A percentile compares a stretch with the other conserved stretches of the same genome.
These are phyloP conservation scores for Liriodendron chinense DNA, from an alignment of 164 flowering plant genomes.

Conservation along the genomic window DNA sequence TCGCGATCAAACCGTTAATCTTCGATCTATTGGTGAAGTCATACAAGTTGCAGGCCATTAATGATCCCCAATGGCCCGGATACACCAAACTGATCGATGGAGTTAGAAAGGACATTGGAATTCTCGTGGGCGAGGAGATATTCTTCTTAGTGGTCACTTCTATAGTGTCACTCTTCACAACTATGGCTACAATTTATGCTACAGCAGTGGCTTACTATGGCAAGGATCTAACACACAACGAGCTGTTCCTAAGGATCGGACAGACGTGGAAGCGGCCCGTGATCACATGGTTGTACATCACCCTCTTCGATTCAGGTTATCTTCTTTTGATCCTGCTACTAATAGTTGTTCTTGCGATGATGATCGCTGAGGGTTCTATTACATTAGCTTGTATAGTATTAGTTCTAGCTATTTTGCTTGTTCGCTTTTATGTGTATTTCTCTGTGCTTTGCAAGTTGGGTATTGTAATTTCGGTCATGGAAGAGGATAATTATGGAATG, in stretches of 20 bases:
- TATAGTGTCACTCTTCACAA: too few species aligned
- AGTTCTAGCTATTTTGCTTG: not conserved
- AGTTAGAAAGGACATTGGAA: not conserved
- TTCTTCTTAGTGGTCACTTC: conserved; percentile 12
- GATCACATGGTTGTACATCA: conserved; percentile 17
- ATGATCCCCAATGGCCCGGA: not conserved
- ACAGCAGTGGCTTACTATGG: too few species aligned
- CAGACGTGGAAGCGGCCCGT: conserved; percentile 18
- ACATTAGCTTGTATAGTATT: not conserved
- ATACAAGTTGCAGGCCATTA: not conserved
- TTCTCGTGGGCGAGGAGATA: not conserved
- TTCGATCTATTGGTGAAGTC: not conserved
- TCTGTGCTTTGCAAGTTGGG: conserved; percentile 20
- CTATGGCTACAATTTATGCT: too few species aligned
- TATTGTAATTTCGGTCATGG: conserved; percentile 31
- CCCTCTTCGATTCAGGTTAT: not conserved
- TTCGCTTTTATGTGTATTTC: conserved; percentile 10
- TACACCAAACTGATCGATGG: not conserved
- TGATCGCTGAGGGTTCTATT: too few species aligned
- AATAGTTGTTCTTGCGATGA: not conserved
- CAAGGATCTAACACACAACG: conserved; percentile 8
- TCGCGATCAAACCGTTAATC: not conserved
- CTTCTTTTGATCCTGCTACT: not conserved
- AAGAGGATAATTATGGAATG: conserved; percentile 26
- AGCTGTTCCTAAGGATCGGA: conserved; percentile 6